Evolutionary conservation across 495 filamentous ascomycete species (phyloP).

Genomic region (Daldinia decipiens): DNA sequence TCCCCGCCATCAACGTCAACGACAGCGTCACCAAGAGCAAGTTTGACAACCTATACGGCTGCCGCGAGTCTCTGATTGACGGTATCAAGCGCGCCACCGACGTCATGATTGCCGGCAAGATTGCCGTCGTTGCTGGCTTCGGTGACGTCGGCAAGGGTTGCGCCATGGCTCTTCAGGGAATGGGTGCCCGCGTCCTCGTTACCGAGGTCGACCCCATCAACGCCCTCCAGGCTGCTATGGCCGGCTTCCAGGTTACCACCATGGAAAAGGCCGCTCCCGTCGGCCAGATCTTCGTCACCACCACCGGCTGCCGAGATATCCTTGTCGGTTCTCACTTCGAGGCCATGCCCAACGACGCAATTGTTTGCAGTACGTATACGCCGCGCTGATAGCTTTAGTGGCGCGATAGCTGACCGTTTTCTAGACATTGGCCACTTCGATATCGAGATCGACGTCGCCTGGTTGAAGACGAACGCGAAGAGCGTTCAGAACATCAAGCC

Average conservation of each 20-base stretch:
- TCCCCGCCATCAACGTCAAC: slow-evolving; percentile 99
- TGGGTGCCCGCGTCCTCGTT: slow-evolving; percentile 96
- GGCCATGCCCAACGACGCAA: slow-evolving; percentile 97
- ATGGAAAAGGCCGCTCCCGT: slow-evolving; percentile 92
- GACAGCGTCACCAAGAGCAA: slow-evolving; percentile 99
- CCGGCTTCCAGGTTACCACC: slow-evolving; percentile 94
- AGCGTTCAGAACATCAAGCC: slow-evolving; percentile 99
- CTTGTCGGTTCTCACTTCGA: slow-evolving; percentile 92
- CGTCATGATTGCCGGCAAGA: slow-evolving; percentile 99
- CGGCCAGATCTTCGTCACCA: slow-evolving; percentile 99
- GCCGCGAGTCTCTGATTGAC: slow-evolving; percentile 97
- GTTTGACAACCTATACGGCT: slow-evolving; percentile 99
- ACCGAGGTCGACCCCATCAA: slow-evolving; percentile 99
- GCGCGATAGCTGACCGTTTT: slow-evolving; percentile 28
- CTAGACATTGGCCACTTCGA: slow-evolving; percentile 99
- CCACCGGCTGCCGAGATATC: slow-evolving; percentile 98
- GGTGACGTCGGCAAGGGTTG: slow-evolving; percentile 99
- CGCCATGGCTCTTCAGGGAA: slow-evolving; percentile 90
- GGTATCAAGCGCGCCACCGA: slow-evolving; percentile 99
- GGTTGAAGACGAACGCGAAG: slow-evolving; percentile 94
- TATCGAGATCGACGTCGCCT: slow-evolving; percentile 99
- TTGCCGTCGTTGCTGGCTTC: slow-evolving; percentile 95
- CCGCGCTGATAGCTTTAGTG: not conserved
- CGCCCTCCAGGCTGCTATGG: slow-evolving; percentile 97
- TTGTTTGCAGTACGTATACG: slow-evolving; percentile 89